Percentiles rank a stretch among this genome's conserved stretches.
phyloP scores from a whole-genome alignment of 2,329 filamentous ascomycete species.

The Penicillium sclerotigenum region DNA sequence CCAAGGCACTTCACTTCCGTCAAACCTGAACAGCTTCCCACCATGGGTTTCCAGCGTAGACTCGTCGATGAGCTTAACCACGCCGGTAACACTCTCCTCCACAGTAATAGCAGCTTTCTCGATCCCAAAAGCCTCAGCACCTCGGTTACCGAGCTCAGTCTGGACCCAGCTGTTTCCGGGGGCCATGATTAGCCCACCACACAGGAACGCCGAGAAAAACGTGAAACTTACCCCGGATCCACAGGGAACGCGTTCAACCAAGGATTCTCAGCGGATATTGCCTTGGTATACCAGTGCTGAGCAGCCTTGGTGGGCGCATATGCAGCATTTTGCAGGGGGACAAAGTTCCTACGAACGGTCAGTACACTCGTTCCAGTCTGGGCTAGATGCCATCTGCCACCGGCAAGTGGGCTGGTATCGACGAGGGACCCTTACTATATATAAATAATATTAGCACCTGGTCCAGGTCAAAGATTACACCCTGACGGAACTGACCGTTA shows the following conservation, averaged over 20 bases:
- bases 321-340: not conserved
- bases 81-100: not conserved
- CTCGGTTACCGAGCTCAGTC: not conserved
- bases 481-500: not conserved
- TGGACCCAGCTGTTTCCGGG: not conserved
- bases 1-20: not conserved
- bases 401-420: not conserved
- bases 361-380: not conserved
- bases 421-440: not conserved
- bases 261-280: not conserved
- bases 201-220: not conserved
- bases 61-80: not conserved
- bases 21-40: not conserved
- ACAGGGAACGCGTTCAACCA: not conserved
- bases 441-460: not conserved
- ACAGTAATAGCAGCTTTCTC: not conserved
- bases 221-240: not conserved
- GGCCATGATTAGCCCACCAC: not conserved
- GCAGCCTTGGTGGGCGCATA: not conserved
- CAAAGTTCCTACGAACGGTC: not conserved
- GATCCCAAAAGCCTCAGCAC: not conserved
- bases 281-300: not conserved
- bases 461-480: not conserved
- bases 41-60: not conserved
- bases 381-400: not conserved